phyloP scores from a whole-genome alignment of 805 yeast species.

The Candida odintsovae region DNA sequence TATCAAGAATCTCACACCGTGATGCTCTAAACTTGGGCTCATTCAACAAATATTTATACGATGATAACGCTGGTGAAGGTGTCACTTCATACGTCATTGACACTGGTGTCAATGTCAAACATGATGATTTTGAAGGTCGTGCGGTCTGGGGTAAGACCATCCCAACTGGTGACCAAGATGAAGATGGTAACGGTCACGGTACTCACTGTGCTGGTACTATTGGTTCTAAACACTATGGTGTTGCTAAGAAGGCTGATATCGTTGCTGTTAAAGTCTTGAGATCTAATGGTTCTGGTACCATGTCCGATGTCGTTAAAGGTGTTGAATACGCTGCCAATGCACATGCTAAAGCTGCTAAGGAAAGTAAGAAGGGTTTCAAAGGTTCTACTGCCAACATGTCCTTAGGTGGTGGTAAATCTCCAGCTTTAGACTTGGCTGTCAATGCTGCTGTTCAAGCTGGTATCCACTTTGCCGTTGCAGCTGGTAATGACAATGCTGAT shows the following conservation, averaged over 20 bases:
- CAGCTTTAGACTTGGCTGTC: conserved; percentile 80
- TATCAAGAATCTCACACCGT: conserved; percentile 85
- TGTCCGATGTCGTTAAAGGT: conserved; percentile 82
- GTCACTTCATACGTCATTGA: conserved; percentile 86
- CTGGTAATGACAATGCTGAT: conserved; percentile 91
- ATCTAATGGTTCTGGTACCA: conserved; percentile 77
- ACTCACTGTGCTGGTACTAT: conserved; percentile 97
- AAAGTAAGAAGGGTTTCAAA: conserved; percentile 59
- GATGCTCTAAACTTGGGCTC: conserved; percentile 60
- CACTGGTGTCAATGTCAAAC: conserved; percentile 77
- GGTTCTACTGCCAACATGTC: conserved; percentile 93
- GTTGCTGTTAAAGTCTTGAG: conserved; percentile 83
- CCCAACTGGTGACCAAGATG: conserved; percentile 62
- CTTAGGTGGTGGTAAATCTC: conserved; percentile 88
- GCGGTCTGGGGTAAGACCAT: conserved; percentile 83
- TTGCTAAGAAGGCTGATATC: conserved; percentile 72
- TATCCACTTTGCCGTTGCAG: conserved; percentile 90
- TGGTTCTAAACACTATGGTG: conserved; percentile 74
- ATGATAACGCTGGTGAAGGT: conserved; percentile 71
- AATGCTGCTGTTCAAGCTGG: conserved; percentile 88
- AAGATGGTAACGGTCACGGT: conserved; percentile 91
- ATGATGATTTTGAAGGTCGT: conserved; percentile 76
- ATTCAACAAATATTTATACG: conserved; percentile 69
- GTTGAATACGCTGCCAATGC: conserved; percentile 78
- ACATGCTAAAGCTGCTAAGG: conserved; percentile 49